Base-by-base conservation (phyloP, 495 filamentous ascomycete species). In the Neurospora sp. region DNA sequence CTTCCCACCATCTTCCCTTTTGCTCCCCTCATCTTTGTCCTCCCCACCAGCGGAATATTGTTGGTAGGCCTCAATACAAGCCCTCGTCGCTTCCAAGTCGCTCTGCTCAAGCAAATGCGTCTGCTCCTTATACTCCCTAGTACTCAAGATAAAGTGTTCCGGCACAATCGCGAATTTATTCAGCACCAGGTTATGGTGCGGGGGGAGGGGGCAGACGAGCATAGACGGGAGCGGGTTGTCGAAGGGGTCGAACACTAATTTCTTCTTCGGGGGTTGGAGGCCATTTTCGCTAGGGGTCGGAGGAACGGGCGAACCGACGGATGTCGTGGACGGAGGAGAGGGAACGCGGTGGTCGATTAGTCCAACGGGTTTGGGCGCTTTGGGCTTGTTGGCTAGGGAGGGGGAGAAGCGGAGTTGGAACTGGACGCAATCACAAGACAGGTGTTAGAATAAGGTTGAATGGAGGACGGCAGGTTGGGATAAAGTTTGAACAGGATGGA, bases 81-180 rank as follows among this genome's bases (percentile, higher is more conserved):
- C 84, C 75, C 88, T 91, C 31, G 91, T 86, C 12, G 87, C 88
- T 14, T 83, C 87, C 66, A 96, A 82, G 79, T 96, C 93, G 10
- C 82, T 84, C 37, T 83, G 77, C 69, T 92, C 90, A 5, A 96
- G 83, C 0, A 93, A 72, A 76, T 92, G 84, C 1, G 90, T 92
- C 81, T 95, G 93, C 4, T 82, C 79, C 75, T 90, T 88, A 84
- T 91, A 90, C 27, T 79, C 81, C 69, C 78, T 88, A 2, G 93
- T 96, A 1, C 90, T 87, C 70, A 96, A 85, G 73, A 96, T 93
- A 82, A 92, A 93, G 80, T 96, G 93, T 70, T 92, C 86, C 0
- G 88, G 87, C 39, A 94, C 92, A 23, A 96, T 86, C 20, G 93
- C 91, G 78, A 89, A 96, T 79, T 94, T 95, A 83, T 95, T 95